Percentiles rank a stretch among this genome's conserved stretches.
Evolutionary conservation across 2,329 filamentous ascomycete species (phyloP).

Genomic region (Aspergillus sp.): DNA sequence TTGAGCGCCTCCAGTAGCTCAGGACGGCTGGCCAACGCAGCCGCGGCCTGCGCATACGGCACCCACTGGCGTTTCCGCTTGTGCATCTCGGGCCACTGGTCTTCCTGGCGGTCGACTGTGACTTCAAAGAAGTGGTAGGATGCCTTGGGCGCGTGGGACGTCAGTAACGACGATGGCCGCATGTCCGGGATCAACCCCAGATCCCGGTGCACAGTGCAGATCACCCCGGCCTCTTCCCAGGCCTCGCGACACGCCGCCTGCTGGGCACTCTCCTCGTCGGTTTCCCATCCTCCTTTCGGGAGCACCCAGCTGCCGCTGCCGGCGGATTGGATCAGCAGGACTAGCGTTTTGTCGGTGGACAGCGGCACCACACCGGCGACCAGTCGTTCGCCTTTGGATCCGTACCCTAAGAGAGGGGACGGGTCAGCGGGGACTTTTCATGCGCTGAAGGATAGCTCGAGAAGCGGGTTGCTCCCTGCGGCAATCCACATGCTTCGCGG

Average conservation of each 20-base stretch:
- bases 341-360: conserved; percentile 78
- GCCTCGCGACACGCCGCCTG: conserved; percentile 85
- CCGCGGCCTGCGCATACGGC: conserved; percentile 75
- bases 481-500: conserved; percentile 12
- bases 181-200: conserved; percentile 83
- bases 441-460: background rate
- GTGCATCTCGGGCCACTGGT: conserved; percentile 88
- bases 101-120: conserved; percentile 79
- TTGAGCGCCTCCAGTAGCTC: conserved; percentile 86
- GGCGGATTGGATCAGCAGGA: conserved; percentile 90
- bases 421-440: conserved; percentile 16
- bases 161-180: conserved; percentile 55
- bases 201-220: conserved; percentile 78
- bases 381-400: conserved; percentile 84
- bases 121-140: conserved; percentile 67
- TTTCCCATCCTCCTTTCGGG: conserved; percentile 97
- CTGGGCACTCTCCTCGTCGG: conserved; percentile 81
- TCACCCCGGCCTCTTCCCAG: conserved; percentile 96
- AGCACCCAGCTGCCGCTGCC: conserved; percentile 91
- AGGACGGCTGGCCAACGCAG: conserved; percentile 71
- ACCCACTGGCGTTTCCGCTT: conserved; percentile 92
- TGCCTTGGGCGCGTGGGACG: conserved; percentile 64
- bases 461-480: background rate
- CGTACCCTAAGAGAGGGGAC: conserved; percentile 66
- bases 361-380: conserved; percentile 93